A percentile compares a stretch with the other conserved stretches of the same genome.
These are phyloP conservation scores for Trichoderma afroharzianum DNA, from an alignment of 2,329 filamentous ascomycete species.

Conservation along the genomic window DNA sequence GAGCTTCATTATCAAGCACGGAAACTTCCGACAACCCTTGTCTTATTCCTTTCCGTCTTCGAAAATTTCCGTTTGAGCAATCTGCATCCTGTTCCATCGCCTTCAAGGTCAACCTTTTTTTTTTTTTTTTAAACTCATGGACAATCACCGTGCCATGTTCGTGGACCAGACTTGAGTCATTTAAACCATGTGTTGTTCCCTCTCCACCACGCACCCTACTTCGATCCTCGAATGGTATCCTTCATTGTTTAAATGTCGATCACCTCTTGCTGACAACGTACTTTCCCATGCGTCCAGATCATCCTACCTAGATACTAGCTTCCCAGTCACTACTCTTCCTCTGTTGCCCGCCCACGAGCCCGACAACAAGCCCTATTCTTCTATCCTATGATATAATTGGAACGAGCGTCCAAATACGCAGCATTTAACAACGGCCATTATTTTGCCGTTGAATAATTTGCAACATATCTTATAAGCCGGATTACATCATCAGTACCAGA, in stretches of 20 bases:
- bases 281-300: slow-evolving; percentile 11
- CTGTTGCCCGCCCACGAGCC: not conserved
- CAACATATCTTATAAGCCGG: not conserved
- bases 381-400: slow-evolving; percentile 14
- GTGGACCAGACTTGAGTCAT: not conserved
- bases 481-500: not conserved
- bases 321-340: slow-evolving; percentile 3
- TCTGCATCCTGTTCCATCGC: not conserved
- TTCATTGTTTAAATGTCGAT: not conserved
- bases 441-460: slow-evolving; percentile 1
- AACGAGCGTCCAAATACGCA: not conserved
- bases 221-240: not conserved
- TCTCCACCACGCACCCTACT: not conserved
- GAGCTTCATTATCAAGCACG: not conserved
- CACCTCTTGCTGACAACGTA: slow-evolving; percentile 15
- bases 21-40: not conserved
- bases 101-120: not conserved
- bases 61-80: not conserved
- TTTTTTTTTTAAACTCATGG: not conserved
- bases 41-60: not conserved
- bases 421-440: not conserved
- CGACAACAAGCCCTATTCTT: not conserved
- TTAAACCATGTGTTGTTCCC: slow-evolving; percentile 3
- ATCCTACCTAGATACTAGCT: slow-evolving; percentile 11
- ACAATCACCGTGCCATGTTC: not conserved